Evolutionary conservation across 805 yeast species (phyloP).

Genomic region (Metschnikowia rubicola): DNA sequence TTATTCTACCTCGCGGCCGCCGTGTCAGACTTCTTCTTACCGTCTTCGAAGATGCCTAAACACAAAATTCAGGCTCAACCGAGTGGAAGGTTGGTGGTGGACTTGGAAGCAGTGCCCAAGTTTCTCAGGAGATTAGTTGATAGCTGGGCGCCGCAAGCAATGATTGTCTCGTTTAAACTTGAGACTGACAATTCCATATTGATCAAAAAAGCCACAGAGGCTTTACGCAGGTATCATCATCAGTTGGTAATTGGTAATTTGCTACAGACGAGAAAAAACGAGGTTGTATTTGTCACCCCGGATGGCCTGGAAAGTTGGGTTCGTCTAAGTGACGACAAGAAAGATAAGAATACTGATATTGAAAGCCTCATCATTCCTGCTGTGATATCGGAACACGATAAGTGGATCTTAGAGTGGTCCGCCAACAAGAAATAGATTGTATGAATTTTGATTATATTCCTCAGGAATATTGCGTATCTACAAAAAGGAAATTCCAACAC

Average conservation of each 20-base stretch:
- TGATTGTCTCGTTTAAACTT: slow-evolving; percentile 90
- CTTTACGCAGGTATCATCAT: slow-evolving; percentile 82
- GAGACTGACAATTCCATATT: slow-evolving; percentile 80
- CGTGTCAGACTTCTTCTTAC: slow-evolving; percentile 93
- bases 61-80: slow-evolving; percentile 91
- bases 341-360: slow-evolving; percentile 50
- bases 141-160: slow-evolving; percentile 91
- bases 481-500: slow-evolving; percentile 57
- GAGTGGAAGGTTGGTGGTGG: slow-evolving; percentile 74
- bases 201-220: slow-evolving; percentile 70
- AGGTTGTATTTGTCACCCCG: slow-evolving; percentile 78
- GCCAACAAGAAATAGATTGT: background rate
- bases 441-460: too few species aligned
- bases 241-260: slow-evolving; percentile 93
- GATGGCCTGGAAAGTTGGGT: slow-evolving; percentile 48
- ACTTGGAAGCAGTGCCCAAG: slow-evolving; percentile 94
- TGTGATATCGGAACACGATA: slow-evolving; percentile 59
- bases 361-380: slow-evolving; percentile 80
- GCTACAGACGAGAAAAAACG: slow-evolving; percentile 80
- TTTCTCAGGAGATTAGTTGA: slow-evolving; percentile 84
- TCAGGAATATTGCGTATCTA: slow-evolving; percentile 15
- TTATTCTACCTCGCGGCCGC: slow-evolving; percentile 94
- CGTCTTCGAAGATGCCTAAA: slow-evolving; percentile 78
- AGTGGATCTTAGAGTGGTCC: slow-evolving; percentile 46
- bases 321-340: slow-evolving; percentile 42